Conservation (phyloP, 2,329 filamentous ascomycete genomes). For the Beauveria pseudobassiana region DNA sequence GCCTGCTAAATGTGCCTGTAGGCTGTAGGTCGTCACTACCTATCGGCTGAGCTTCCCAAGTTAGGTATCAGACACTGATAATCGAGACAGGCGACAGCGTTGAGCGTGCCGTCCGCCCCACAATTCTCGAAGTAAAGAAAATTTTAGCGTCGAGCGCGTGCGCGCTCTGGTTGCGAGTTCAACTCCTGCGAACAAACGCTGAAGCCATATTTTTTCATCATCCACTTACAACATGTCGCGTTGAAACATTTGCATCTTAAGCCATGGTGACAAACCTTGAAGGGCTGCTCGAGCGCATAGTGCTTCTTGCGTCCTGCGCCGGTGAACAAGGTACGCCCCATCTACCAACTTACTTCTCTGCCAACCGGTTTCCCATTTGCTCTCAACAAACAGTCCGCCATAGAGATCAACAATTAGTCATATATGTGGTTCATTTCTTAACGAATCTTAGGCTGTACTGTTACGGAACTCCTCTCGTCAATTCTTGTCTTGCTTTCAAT, state of each 20-base stretch:
- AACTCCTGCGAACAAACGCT: slow-evolving; percentile 6
- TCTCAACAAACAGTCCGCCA: background rate
- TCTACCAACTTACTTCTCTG: background rate
- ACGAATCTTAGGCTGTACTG: slow-evolving; percentile 22
- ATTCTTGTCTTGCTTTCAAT: slow-evolving; percentile 18
- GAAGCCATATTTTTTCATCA: background rate
- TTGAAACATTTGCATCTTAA: background rate
- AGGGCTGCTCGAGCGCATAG: slow-evolving; percentile 28
- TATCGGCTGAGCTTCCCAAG: too few species aligned
- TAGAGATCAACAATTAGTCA: background rate
- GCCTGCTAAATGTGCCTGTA: too few species aligned
- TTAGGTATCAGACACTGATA: too few species aligned
- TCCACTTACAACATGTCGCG: background rate
- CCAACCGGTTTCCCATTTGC: background rate
- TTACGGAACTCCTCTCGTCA: slow-evolving; percentile 24
- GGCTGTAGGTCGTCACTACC: too few species aligned
- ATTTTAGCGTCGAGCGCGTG: background rate
- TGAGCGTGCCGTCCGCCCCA: background rate
- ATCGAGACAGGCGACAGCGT: too few species aligned
- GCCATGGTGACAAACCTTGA: slow-evolving; percentile 32
- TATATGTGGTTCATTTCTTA: background rate
- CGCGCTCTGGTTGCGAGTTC: slow-evolving; percentile 10
- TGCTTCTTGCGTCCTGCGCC: slow-evolving; percentile 30
- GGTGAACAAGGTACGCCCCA: slow-evolving; percentile 28
- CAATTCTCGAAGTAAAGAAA: background rate